These are phyloP conservation scores for Apiospora rasikravindrae DNA, from an alignment of 2,329 filamentous ascomycete species.

Conservation along the genomic window DNA sequence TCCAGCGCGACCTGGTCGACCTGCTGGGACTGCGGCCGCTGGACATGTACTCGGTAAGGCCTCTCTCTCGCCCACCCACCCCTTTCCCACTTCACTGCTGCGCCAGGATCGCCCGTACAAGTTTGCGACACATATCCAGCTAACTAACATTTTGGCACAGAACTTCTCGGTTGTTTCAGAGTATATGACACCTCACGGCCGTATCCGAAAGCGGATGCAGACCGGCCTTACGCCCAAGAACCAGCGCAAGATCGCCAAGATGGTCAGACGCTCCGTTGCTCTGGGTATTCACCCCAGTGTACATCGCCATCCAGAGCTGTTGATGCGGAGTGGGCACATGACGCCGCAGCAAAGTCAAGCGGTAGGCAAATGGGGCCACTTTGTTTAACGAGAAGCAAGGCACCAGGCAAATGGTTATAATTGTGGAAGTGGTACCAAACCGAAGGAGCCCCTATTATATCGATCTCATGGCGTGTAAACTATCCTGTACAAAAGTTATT, in stretches of 20 bases:
- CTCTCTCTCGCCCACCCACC: neutral
- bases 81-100: neutral
- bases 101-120: neutral
- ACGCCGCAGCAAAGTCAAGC: constrained; percentile 28
- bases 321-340: constrained; percentile 48
- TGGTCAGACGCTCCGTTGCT: constrained; percentile 85
- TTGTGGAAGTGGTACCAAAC: neutral
- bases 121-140: neutral
- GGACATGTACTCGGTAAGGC: constrained; percentile 81
- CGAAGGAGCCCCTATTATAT: neutral
- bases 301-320: constrained; percentile 84
- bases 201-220: constrained; percentile 76
- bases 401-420: neutral
- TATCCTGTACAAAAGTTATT: neutral
- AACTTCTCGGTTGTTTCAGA: constrained; percentile 93
- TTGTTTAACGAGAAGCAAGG: constrained; percentile 19
- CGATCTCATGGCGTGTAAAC: neutral
- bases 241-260: constrained; percentile 92
- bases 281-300: constrained; percentile 92
- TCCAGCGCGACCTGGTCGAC: constrained; percentile 76
- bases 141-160: constrained; percentile 49
- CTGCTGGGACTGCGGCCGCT: constrained; percentile 79
- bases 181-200: constrained; percentile 82
- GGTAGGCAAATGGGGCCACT: constrained; percentile 23
- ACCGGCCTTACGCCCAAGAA: constrained; percentile 88